A percentile compares a stretch with the other conserved stretches of the same genome.
Evolutionary conservation across 1,284 basidiomycete species (phyloP).

Genomic region (Vanrija sp.): DNA sequence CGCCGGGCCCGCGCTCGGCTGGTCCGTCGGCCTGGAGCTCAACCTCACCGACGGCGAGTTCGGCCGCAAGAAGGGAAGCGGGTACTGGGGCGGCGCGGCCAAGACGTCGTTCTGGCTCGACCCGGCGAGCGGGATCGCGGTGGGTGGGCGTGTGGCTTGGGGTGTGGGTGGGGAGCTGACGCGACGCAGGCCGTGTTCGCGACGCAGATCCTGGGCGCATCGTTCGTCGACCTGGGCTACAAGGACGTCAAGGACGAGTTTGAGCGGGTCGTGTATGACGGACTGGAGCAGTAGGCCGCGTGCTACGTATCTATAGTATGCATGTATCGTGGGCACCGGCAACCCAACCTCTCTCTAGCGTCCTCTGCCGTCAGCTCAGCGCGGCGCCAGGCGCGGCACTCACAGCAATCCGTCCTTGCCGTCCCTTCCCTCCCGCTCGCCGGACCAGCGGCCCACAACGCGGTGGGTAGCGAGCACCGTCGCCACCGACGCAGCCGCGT

Average conservation of each 20-base stretch:
- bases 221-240: constrained; percentile 9
- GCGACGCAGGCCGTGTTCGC: constrained; percentile 6
- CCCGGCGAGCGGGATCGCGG: constrained; percentile 23
- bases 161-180: too few species aligned
- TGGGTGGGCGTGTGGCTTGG: not conserved
- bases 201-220: constrained; percentile 19
- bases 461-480: too few species aligned
- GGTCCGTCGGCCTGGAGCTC: constrained; percentile 16
- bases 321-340: too few species aligned
- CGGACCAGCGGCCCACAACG: too few species aligned
- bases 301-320: too few species aligned
- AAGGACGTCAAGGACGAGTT: constrained; percentile 22
- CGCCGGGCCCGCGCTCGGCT: not conserved
- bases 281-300: constrained; percentile 13
- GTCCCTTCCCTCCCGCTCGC: too few species aligned
- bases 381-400: too few species aligned
- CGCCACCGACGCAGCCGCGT: too few species aligned
- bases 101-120: constrained; percentile 34
- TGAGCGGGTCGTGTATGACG: constrained; percentile 29
- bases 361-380: too few species aligned
- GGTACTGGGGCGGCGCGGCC: constrained; percentile 14
- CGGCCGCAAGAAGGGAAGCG: constrained; percentile 23
- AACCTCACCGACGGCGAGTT: constrained; percentile 6
- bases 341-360: too few species aligned
- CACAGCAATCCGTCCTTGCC: too few species aligned